These are phyloP conservation scores for Gaultheria prostrata DNA, from an alignment of 148 eudicot genomes.

Conservation along the genomic window DNA sequence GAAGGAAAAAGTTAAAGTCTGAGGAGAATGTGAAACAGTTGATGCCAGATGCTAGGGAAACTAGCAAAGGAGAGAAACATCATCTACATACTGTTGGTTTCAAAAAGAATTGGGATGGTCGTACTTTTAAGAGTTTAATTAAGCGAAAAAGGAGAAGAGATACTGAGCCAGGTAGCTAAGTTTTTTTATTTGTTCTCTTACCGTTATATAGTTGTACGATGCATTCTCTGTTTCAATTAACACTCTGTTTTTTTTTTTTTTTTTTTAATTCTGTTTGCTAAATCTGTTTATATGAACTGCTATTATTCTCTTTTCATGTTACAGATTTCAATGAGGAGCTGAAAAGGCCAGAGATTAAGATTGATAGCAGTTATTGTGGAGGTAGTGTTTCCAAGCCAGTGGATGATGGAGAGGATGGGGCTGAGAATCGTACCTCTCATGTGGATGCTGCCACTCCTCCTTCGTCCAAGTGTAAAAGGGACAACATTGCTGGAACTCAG, in stretches of 20 bases:
- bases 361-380: constrained; percentile 14
- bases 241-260: not conserved
- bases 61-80: constrained; percentile 20
- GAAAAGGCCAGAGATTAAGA: constrained; percentile 16
- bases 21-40: constrained; percentile 32
- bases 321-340: constrained; percentile 10
- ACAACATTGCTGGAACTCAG: not conserved
- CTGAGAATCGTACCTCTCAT: not conserved
- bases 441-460: constrained; percentile 1
- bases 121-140: constrained; percentile 31
- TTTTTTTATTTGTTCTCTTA: not conserved
- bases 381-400: constrained; percentile 16
- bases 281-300: not conserved
- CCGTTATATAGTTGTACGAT: not conserved
- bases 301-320: not conserved
- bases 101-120: constrained; percentile 39
- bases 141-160: constrained; percentile 15
- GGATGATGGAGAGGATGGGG: constrained; percentile 20
- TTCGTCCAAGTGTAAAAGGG: constrained; percentile 6
- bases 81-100: constrained; percentile 23
- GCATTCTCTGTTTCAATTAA: not conserved
- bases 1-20: constrained; percentile 22
- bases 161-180: constrained; percentile 17
- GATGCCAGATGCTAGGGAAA: constrained; percentile 28
- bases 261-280: not conserved